A percentile compares a stretch with the other conserved stretches of the same genome.
Evolutionary conservation across 2,329 filamentous ascomycete species (phyloP).

Genomic region (Cadophora sp.): DNA sequence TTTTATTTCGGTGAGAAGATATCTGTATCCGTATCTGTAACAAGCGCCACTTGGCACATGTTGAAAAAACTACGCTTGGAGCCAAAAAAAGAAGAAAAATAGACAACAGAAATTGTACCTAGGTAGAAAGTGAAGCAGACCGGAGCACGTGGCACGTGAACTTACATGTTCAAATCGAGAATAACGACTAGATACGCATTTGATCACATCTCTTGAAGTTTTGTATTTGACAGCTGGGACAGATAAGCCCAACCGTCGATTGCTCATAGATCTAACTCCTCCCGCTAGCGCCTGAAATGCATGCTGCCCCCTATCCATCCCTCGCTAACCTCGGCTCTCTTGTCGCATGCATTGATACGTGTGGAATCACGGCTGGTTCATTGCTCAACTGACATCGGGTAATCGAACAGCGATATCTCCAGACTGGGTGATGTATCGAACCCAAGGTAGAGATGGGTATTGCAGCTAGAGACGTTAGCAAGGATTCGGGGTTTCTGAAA

Average conservation of each 20-base stretch:
- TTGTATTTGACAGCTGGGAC: conserved; percentile 6
- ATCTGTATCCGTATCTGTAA: no score
- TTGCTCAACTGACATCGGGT: conserved; percentile 65
- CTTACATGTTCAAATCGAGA: not conserved
- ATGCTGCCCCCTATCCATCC: conserved; percentile 6
- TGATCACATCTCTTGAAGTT: not conserved
- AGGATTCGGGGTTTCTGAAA: not conserved
- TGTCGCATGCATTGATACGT: not conserved
- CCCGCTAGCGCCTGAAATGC: conserved; percentile 26
- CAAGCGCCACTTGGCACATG: not conserved
- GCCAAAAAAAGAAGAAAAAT: no score
- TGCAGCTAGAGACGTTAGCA: conserved; percentile 70
- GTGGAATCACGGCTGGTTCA: not conserved
- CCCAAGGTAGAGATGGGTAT: conserved; percentile 98
- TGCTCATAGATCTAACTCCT: conserved; percentile 18
- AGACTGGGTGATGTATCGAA: conserved; percentile 97
- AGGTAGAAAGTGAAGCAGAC: no score
- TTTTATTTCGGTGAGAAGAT: no score
- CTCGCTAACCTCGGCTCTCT: not conserved
- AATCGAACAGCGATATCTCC: conserved; percentile 94
- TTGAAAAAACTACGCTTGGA: not conserved
- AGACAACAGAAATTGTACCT: not conserved
- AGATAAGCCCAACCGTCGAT: not conserved
- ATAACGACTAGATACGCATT: not conserved
- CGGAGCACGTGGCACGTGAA: not conserved